Percentiles rank a stretch among this genome's conserved stretches.
These are phyloP conservation scores for Cynanchum wilfordii DNA, from an alignment of 257 asterid genomes.

Conservation along the genomic window DNA sequence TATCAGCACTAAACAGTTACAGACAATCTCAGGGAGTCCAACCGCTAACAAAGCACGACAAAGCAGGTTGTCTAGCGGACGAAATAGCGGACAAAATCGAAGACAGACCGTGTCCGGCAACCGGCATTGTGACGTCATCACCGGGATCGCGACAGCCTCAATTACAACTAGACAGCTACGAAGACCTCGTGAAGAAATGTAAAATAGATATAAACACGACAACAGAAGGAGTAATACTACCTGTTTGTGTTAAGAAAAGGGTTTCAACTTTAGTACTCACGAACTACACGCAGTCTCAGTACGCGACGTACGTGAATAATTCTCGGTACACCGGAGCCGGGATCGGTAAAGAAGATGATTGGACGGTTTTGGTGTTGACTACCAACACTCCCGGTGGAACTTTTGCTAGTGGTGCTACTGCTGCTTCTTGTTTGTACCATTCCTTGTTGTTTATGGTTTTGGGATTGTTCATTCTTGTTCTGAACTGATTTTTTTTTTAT, in stretches of 20 bases:
- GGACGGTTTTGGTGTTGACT: slow-evolving; percentile 71
- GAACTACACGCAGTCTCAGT: slow-evolving; percentile 56
- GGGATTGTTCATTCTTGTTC: neutral
- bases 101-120: slow-evolving; percentile 31
- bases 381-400: slow-evolving; percentile 57
- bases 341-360: slow-evolving; percentile 57
- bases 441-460: neutral
- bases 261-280: slow-evolving; percentile 66
- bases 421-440: neutral
- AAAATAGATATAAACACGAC: slow-evolving; percentile 52
- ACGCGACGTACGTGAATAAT: slow-evolving; percentile 42
- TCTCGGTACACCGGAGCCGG: slow-evolving; percentile 62
- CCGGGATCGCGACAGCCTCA: slow-evolving; percentile 30
- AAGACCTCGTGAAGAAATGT: slow-evolving; percentile 44
- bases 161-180: slow-evolving; percentile 38
- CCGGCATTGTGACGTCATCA: slow-evolving; percentile 18
- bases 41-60: slow-evolving; percentile 47
- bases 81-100: slow-evolving; percentile 50
- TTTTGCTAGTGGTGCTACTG: slow-evolving; percentile 25
- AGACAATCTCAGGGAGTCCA: slow-evolving; percentile 38
- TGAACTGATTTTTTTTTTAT: neutral
- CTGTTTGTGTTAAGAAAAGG: slow-evolving; percentile 67
- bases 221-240: slow-evolving; percentile 50
- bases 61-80: slow-evolving; percentile 60
- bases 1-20: slow-evolving; percentile 66